phyloP scores from a whole-genome alignment of 2,329 filamentous ascomycete species.

The Incumbomyces delicatus region DNA sequence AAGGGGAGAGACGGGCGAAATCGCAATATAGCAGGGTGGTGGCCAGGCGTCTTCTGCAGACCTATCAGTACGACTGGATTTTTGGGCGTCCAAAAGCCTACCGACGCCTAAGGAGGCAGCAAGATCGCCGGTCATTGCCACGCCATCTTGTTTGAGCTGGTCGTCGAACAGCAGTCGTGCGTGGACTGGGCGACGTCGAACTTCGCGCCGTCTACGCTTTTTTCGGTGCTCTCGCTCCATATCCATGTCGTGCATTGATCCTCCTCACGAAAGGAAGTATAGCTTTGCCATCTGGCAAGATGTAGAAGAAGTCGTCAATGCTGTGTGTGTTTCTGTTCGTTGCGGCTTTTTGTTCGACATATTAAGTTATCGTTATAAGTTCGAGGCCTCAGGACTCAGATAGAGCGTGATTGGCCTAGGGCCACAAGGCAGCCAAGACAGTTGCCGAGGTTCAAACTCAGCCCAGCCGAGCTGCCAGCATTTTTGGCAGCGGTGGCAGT shows the following conservation, averaged over 20 bases:
- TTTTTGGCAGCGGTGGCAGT: no score
- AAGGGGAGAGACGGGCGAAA: constrained; percentile 37
- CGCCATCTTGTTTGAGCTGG: constrained; percentile 73
- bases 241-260: constrained; percentile 35
- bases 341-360: no score
- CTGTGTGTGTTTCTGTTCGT: background rate
- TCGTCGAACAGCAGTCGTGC: constrained; percentile 78
- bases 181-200: constrained; percentile 50
- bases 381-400: no score
- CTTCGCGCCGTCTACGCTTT: constrained; percentile 40
- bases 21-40: constrained; percentile 27
- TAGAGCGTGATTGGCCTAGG: no score
- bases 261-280: background rate
- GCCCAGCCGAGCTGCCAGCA: no score
- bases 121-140: constrained; percentile 76
- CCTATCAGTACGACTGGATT: no score
- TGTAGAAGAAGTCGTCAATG: background rate
- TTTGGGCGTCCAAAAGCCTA: constrained; percentile 27
- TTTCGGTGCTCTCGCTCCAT: constrained; percentile 38
- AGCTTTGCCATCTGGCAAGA: background rate
- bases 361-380: no score
- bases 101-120: constrained; percentile 59
- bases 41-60: no score
- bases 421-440: no score
- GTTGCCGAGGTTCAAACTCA: no score